Conservation (phyloP, 2,329 filamentous ascomycete genomes). For the Didymella segeticola region DNA sequence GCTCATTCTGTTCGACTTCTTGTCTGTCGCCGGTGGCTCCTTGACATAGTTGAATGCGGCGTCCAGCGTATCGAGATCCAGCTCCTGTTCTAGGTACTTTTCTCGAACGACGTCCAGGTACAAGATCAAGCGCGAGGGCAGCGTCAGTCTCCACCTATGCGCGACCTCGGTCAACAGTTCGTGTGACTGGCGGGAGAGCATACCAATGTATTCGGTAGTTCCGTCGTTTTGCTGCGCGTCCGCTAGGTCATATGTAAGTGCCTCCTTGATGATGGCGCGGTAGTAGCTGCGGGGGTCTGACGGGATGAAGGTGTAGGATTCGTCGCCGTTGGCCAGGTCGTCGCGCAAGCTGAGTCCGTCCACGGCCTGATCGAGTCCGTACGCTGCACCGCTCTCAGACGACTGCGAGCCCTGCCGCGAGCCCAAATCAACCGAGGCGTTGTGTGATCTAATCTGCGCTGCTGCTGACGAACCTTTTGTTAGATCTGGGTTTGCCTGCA, state of each 20-base stretch:
- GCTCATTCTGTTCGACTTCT: constrained; percentile 63
- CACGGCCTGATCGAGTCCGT: constrained; percentile 71
- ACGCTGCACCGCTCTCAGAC: constrained; percentile 55
- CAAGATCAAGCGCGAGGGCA: constrained; percentile 78
- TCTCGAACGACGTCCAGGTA: constrained; percentile 85
- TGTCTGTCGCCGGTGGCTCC: constrained; percentile 69
- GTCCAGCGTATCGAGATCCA: constrained; percentile 82
- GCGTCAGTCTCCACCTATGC: constrained; percentile 86
- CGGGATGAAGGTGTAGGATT: constrained; percentile 88
- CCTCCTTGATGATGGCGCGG: constrained; percentile 79
- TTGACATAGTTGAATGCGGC: constrained; percentile 84
- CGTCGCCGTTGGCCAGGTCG: constrained; percentile 58
- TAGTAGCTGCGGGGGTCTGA: constrained; percentile 83
- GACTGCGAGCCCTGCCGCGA: constrained; percentile 56
- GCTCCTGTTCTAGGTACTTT: constrained; percentile 84
- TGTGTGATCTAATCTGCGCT: constrained; percentile 61
- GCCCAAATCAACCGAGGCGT: constrained; percentile 49
- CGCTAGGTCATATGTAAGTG: constrained; percentile 68
- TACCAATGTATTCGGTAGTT: constrained; percentile 56
- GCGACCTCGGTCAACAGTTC: constrained; percentile 87
- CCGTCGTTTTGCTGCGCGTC: constrained; percentile 55
- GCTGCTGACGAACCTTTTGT: constrained; percentile 75
- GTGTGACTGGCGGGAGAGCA: constrained; percentile 76
- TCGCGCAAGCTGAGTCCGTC: constrained; percentile 69
- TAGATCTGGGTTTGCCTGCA: constrained; percentile 84